A percentile compares a stretch with the other conserved stretches of the same genome.
These are phyloP conservation scores for Scutellaria baicalensis DNA, from an alignment of 257 asterid genomes.

Conservation along the genomic window DNA sequence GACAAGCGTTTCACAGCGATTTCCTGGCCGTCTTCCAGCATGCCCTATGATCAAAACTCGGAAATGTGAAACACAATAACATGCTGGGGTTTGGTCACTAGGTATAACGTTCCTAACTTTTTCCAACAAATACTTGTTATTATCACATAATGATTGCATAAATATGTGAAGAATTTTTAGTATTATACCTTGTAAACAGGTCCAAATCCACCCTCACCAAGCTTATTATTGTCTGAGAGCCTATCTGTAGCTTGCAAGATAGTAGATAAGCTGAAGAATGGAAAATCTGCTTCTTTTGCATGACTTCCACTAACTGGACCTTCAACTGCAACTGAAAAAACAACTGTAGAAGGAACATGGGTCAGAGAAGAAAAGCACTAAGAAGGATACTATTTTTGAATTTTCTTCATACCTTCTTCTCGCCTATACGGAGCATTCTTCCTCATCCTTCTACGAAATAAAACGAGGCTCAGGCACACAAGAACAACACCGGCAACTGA, in stretches of 20 bases:
- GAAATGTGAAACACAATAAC: neutral
- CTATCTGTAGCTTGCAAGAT: neutral
- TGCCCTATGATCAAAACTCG: neutral
- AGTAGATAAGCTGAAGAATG: neutral
- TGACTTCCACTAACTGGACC: neutral
- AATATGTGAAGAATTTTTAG: neutral
- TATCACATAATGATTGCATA: neutral
- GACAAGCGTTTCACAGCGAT: constrained; percentile 14
- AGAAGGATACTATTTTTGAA: neutral
- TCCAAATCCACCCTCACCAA: constrained; percentile 4
- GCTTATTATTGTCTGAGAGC: neutral
- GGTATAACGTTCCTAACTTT: too few species aligned
- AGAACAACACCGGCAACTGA: neutral
- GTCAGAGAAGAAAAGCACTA: neutral
- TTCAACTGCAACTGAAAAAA: neutral
- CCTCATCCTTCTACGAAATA: neutral
- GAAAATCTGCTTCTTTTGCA: neutral
- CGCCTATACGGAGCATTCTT: too few species aligned
- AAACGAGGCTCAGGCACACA: neutral
- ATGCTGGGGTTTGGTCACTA: too few species aligned
- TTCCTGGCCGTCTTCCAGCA: constrained; percentile 3
- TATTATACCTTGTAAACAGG: neutral
- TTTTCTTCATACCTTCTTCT: neutral
- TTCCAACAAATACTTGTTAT: neutral
- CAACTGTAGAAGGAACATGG: neutral